Percentiles rank a stretch among this genome's conserved stretches.
Conservation (phyloP, 805 yeast genomes). For the Metschnikowia dekortorum region DNA sequence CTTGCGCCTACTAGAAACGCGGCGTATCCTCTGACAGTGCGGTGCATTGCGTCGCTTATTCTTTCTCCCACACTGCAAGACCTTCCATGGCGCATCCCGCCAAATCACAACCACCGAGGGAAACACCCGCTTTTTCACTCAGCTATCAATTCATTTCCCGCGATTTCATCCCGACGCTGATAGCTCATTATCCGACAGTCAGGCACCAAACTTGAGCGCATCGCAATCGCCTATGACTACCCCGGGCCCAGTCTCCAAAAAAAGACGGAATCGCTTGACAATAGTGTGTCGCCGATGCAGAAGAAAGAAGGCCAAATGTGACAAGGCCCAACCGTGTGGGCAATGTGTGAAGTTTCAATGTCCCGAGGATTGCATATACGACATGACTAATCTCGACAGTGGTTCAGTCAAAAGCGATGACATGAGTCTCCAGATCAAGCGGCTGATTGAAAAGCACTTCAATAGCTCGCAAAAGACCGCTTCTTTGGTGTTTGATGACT, state of each 20-base stretch:
- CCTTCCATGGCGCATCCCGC: neutral
- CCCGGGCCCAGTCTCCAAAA: conserved; percentile 1
- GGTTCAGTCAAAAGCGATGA: neutral
- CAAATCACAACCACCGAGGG: neutral
- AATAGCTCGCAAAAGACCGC: neutral
- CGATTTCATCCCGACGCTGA: neutral
- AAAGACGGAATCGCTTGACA: conserved; percentile 13
- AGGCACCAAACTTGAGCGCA: neutral
- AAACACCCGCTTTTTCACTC: neutral
- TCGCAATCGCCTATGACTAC: neutral
- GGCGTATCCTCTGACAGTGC: neutral
- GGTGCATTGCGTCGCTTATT: conserved; percentile 2
- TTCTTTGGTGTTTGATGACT: neutral
- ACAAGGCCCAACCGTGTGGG: conserved; percentile 11
- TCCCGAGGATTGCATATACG: conserved; percentile 13
- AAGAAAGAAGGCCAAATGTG: conserved; percentile 14
- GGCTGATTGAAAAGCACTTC: conserved; percentile 1
- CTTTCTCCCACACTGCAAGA: conserved; percentile 1
- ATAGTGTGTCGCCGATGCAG: conserved; percentile 17
- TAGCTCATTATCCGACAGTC: neutral
- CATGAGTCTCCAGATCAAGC: neutral
- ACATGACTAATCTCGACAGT: neutral
- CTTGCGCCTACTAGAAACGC: neutral
- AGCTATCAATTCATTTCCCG: neutral
- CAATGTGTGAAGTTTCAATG: conserved; percentile 12